Base-by-base conservation (phyloP, 2,329 filamentous ascomycete species). In the Pseudovirgaria hyperparasitica region DNA sequence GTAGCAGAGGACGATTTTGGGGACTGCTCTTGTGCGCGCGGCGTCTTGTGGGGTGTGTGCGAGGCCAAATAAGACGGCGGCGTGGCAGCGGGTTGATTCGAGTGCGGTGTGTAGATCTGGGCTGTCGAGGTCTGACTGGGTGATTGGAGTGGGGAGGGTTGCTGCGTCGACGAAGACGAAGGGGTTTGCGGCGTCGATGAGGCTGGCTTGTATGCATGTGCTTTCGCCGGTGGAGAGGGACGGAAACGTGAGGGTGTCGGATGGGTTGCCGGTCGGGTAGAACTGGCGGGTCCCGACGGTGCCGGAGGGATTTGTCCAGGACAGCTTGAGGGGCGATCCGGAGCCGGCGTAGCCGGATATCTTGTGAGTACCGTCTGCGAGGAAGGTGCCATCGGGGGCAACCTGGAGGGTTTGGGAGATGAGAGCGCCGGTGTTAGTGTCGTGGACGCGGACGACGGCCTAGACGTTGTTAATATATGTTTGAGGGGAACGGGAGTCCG, bases 401-500 rank as follows among this genome's bases (percentile, higher is more conserved):
- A 40, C 31, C 16, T 39, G 29, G 3, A 52, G 26, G 8, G 37
- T 39, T 13, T 40, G 32, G 12, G 36, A 29, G 23, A 41, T 33
- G 19, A 35, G 24, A 3, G 31, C 27, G 14, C 42, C 42, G 23
- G 37, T 41, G 28, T 41, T 41, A 24, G 39, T 40, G 27, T 40
- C 38, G 23, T 35, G 32, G 8, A 40, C 32, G 16, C 39, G 25
- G 12, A 41, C 39, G 20, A 38, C 23, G 11, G 40, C 28, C 35
- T 40, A 13, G 8, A 13, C 5, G 19, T 2, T n/a, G n/a, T n/a
- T n/a, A n/a, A n/a, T n/a, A n/a, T n/a, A n/a, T n/a, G n/a, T n/a
- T n/a, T n/a, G n/a, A n/a, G n/a, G n/a, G n/a, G n/a, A n/a, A n/a
- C n/a, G n/a, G n/a, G n/a, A n/a, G n/a, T n/a, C n/a, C n/a, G n/a